These are phyloP conservation scores for Sequoiadendron giganteum DNA, from an alignment of 75 land plant genomes.

Conservation along the genomic window DNA sequence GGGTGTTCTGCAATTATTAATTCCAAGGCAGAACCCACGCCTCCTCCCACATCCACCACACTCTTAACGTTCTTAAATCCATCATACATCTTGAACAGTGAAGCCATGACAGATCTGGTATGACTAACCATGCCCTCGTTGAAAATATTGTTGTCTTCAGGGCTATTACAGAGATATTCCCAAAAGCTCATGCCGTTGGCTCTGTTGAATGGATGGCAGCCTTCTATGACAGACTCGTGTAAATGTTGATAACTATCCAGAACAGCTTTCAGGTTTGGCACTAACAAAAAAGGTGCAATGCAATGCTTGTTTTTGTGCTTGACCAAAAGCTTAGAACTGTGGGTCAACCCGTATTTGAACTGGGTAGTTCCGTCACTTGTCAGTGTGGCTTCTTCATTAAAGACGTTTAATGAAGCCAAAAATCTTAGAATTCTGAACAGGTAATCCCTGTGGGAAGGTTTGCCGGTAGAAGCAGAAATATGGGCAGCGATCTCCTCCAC, in stretches of 20 bases:
- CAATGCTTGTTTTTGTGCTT: background rate
- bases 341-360: too few species aligned
- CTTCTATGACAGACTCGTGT: background rate
- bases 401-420: background rate
- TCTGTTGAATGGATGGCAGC: slow-evolving; percentile 12
- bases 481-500: background rate
- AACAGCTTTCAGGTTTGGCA: background rate
- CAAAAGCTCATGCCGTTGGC: slow-evolving; percentile 14
- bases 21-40: slow-evolving; percentile 10
- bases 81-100: background rate
- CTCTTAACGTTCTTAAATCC: slow-evolving; percentile 13
- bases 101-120: background rate
- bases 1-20: slow-evolving; percentile 32
- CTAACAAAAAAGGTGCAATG: background rate
- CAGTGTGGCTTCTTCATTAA: too few species aligned
- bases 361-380: too few species aligned
- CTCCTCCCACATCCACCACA: slow-evolving; percentile 45
- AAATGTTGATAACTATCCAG: slow-evolving; percentile 15
- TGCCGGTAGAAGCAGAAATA: background rate
- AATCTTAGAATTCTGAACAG: background rate
- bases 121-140: slow-evolving; percentile 25
- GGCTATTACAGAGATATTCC: background rate
- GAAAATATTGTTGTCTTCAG: slow-evolving; percentile 24
- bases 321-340: background rate
- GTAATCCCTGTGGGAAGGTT: background rate